Evolutionary conservation across 768 basidiomycete species (phyloP).

Genomic region (Suillus decipiens): DNA sequence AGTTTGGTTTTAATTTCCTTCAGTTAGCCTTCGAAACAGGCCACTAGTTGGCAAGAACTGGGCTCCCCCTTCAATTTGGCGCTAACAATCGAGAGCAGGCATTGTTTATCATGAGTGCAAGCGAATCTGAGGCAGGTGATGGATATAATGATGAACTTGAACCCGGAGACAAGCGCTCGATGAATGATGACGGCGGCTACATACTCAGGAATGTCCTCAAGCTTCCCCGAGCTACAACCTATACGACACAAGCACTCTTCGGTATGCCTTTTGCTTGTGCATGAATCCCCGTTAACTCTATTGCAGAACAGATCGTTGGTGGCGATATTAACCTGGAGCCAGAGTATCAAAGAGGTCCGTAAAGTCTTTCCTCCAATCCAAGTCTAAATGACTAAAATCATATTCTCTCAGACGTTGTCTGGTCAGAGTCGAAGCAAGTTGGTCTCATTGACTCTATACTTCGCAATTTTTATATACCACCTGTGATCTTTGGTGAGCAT

Average conservation of each 20-base stretch:
- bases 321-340: constrained; percentile 71
- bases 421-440: constrained; percentile 75
- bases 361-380: not conserved
- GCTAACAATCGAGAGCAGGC: not conserved
- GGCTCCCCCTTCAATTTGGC: not conserved
- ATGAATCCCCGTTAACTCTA: constrained; percentile 4
- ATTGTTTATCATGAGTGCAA: constrained; percentile 13
- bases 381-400: not conserved
- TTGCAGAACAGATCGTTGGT: constrained; percentile 61
- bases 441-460: constrained; percentile 77
- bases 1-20: constrained; percentile 2
- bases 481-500: constrained; percentile 69
- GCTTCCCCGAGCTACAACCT: constrained; percentile 60
- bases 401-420: constrained; percentile 62
- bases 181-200: constrained; percentile 22
- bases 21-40: not conserved
- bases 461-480: constrained; percentile 79
- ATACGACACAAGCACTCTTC: constrained; percentile 61
- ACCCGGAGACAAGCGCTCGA: not conserved
- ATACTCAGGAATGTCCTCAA: constrained; percentile 49
- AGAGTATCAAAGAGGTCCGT: constrained; percentile 74
- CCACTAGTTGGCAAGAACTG: not conserved
- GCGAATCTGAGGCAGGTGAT: constrained; percentile 27
- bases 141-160: constrained; percentile 20
- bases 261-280: constrained; percentile 36